These are phyloP conservation scores for Solanum etuberosum DNA, from an alignment of 257 asterid genomes.

Conservation along the genomic window DNA sequence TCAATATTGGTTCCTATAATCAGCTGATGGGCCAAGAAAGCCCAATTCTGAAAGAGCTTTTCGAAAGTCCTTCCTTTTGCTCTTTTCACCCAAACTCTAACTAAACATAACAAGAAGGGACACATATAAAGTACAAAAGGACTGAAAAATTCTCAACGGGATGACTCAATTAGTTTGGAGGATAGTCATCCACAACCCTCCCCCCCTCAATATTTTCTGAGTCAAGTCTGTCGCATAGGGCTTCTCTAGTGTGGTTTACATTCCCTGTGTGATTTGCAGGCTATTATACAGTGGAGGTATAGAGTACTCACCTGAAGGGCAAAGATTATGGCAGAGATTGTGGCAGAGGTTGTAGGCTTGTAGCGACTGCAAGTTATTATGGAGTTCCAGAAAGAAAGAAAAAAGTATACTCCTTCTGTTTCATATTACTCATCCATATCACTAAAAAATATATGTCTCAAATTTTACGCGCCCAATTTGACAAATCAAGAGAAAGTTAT, in stretches of 20 bases:
- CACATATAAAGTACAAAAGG: background rate
- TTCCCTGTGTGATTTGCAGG: background rate
- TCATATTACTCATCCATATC: background rate
- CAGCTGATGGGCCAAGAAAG: background rate
- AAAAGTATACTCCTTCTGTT: background rate
- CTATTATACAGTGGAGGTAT: too few species aligned
- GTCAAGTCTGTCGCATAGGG: accelerated
- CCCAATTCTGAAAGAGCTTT: background rate
- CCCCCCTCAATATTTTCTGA: too few species aligned
- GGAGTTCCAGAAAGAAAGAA: accelerated
- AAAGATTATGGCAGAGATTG: accelerated
- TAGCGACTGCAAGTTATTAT: too few species aligned
- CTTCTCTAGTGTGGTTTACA: too few species aligned
- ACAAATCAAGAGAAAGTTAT: too few species aligned
- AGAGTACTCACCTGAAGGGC: background rate
- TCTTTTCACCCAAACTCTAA: background rate
- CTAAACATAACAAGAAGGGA: background rate
- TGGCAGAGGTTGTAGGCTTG: too few species aligned
- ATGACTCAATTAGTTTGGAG: background rate
- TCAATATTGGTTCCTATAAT: background rate
- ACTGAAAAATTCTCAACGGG: background rate
- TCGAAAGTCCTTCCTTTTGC: too few species aligned
- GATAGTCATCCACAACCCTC: background rate
- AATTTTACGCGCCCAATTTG: too few species aligned
- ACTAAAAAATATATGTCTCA: background rate